Percentiles rank a stretch among this genome's conserved stretches.
phyloP scores from a whole-genome alignment of 2,329 filamentous ascomycete species.

The Paraphaeosphaeria sporulosa region DNA sequence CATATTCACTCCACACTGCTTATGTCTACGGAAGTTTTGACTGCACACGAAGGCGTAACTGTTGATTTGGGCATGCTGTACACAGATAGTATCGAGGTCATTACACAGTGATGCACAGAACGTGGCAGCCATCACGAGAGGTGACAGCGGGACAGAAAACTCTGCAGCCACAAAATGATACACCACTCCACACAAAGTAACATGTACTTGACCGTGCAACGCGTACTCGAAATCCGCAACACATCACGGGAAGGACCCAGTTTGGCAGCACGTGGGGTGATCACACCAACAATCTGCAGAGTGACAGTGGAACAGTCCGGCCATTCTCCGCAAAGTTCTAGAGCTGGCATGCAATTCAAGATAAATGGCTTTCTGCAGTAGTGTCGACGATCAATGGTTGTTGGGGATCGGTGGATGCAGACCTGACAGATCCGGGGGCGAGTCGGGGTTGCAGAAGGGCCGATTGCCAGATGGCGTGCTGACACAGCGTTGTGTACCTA shows the following conservation, averaged over 20 bases:
- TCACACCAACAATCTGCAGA: neutral
- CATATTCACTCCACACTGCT: no score
- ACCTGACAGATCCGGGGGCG: neutral
- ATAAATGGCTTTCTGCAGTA: neutral
- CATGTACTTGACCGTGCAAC: neutral
- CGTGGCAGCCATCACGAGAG: neutral
- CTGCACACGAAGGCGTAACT: no score
- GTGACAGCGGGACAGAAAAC: neutral
- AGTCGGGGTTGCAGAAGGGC: slow-evolving; percentile 1
- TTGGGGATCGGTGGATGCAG: neutral
- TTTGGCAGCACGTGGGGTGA: slow-evolving; percentile 3
- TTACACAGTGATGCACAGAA: neutral
- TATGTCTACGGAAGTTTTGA: no score
- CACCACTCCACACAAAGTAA: neutral
- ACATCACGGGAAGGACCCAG: neutral
- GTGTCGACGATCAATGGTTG: neutral
- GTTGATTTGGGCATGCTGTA: no score
- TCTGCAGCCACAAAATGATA: neutral
- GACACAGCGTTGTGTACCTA: slow-evolving; percentile 1
- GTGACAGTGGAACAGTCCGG: neutral
- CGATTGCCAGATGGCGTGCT: slow-evolving; percentile 6
- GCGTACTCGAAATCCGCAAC: neutral
- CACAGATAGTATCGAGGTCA: no score
- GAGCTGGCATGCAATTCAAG: no score
- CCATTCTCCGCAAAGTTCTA: neutral